Evolutionary conservation across 1,139 yeast genomes (phyloP), one percentile per base, ranked within the genome.

Genomic region (Wickerhamomyces sp.): DNA sequence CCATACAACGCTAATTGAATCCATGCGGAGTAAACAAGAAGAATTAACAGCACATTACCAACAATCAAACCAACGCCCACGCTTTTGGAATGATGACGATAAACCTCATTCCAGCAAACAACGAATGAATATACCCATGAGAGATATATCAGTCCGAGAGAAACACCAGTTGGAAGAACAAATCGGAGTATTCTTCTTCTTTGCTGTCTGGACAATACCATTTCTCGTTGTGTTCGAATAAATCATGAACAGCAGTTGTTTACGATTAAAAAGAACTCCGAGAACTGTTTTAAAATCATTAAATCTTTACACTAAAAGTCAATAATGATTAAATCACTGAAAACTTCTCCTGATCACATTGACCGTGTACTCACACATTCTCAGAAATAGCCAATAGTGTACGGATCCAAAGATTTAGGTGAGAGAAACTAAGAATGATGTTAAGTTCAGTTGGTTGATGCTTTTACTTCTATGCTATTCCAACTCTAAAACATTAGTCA

Each of bases 11-110:
- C 21, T 3, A 60, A 39, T 22, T 55, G 46, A 0, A 39, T 5
- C 69, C 70, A 64, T 4, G 38, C 45, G 4, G 39, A 18, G 12
- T 48, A 39, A 3, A 59, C 14, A 12, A 52, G 3, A 5, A 38
- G 5, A 0, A 55, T 19, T 0, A 57, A n/a, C 1, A 56, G 30
- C 19, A 60, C 59, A 33, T 55, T 50, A 2, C 63, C 55, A 0
- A 54, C 53, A 16, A 65, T 55, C 5, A 67, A 51, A 1, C 61
- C 65, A 15, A 59, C 48, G 4, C 61, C 64, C 1, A 58, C 49
- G 5, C 56, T 40, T 22, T 32, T 29, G 2, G 47, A 44, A 32
- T 47, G 53, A 29, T 48, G 43, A 8, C 39, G 33, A 16, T 39
- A 36, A 4, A 51, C 36, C 31, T 50, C 53, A 19, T 42, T 37